Percentiles rank a stretch among this genome's conserved stretches.
phyloP scores from a whole-genome alignment of 2,329 filamentous ascomycete genomes.

The Paracamarosporium sp. region DNA sequence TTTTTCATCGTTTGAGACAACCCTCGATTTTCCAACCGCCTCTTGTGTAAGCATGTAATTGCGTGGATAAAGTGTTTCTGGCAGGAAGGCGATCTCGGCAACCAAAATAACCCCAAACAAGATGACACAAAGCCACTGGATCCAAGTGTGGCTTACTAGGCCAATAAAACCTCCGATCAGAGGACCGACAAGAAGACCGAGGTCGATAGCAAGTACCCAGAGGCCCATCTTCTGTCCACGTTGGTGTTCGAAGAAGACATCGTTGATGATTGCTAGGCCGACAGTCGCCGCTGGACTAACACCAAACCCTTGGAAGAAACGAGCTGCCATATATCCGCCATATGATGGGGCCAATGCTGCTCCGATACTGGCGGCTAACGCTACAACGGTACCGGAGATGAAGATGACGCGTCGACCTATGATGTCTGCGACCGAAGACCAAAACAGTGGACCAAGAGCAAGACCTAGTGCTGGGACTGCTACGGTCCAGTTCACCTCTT shows the following conservation, averaged over 20 bases:
- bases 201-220: slow-evolving; percentile 6
- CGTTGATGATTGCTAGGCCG: slow-evolving; percentile 2
- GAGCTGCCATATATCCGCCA: slow-evolving; percentile 1
- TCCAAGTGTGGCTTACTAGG: not conserved
- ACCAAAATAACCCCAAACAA: slow-evolving; percentile 1
- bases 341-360: slow-evolving; percentile 2
- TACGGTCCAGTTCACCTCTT: slow-evolving; percentile 6
- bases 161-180: slow-evolving; percentile 2
- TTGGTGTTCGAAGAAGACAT: slow-evolving; percentile 5
- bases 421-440: slow-evolving; percentile 5
- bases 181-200: slow-evolving; percentile 1
- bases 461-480: not conserved
- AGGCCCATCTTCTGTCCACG: slow-evolving; percentile 6
- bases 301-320: slow-evolving; percentile 6
- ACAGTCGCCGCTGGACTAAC: slow-evolving; percentile 4
- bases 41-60: slow-evolving; percentile 3
- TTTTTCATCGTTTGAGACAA: not conserved
- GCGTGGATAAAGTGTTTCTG: slow-evolving; percentile 1
- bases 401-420: slow-evolving; percentile 5
- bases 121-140: slow-evolving; percentile 7
- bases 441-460: slow-evolving; percentile 1
- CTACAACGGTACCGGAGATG: not conserved
- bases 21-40: not conserved
- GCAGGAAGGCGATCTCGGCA: not conserved
- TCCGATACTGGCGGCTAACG: slow-evolving; percentile 2